These are phyloP conservation scores for Colletotrichum theobromicola DNA, from an alignment of 2,329 filamentous ascomycete species.

Conservation along the genomic window DNA sequence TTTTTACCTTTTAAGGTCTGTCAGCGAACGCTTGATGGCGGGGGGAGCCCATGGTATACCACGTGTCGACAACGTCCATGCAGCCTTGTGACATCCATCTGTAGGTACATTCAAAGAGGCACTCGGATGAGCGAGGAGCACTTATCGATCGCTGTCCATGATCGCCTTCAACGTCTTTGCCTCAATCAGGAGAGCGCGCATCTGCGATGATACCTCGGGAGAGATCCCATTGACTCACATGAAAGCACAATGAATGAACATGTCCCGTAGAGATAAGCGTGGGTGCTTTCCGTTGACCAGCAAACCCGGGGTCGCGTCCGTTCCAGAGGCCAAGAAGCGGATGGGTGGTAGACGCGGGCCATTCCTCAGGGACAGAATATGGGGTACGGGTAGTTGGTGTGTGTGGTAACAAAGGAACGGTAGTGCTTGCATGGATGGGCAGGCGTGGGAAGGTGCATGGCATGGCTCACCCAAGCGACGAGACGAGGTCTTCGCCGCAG, in stretches of 20 bases:
- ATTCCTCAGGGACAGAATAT: background rate
- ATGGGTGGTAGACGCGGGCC: background rate
- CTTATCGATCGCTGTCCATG: background rate
- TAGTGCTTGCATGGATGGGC: slow-evolving; percentile 4
- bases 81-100: background rate
- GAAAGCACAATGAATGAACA: background rate
- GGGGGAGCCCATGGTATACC: background rate
- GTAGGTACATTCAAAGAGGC: background rate
- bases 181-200: background rate
- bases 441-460: background rate
- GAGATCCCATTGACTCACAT: background rate
- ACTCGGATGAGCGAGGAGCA: background rate
- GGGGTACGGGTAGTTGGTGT: background rate
- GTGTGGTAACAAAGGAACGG: slow-evolving; percentile 1
- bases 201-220: background rate
- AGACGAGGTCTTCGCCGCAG: background rate
- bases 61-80: background rate
- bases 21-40: background rate
- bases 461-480: background rate
- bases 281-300: background rate
- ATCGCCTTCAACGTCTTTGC: background rate
- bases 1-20: background rate
- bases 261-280: background rate
- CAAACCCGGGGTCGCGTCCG: background rate
- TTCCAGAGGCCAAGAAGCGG: background rate